Percentiles rank a stretch among this genome's conserved stretches.
Evolutionary conservation across 495 filamentous ascomycete genomes (phyloP).

Genomic region (Daldinia caldariorum): DNA sequence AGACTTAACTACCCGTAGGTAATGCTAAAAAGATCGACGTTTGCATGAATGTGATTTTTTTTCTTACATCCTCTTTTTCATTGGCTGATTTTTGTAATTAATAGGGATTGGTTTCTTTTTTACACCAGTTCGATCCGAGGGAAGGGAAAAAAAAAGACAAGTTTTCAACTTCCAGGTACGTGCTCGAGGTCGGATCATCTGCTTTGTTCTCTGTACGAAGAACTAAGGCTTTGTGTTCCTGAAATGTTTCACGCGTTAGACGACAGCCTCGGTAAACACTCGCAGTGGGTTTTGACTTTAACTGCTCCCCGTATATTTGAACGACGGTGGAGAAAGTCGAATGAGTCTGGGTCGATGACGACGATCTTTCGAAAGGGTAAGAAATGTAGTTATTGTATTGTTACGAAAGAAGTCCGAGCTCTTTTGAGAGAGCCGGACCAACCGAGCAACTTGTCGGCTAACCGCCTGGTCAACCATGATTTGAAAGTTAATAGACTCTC

Average conservation of each 20-base stretch:
- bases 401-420: slow-evolving; percentile 30
- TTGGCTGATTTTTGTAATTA: slow-evolving; percentile 27
- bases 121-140: slow-evolving; percentile 7
- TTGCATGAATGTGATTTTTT: slow-evolving; percentile 21
- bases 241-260: slow-evolving; percentile 34
- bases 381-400: slow-evolving; percentile 8
- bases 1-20: slow-evolving; percentile 17
- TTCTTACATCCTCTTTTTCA: slow-evolving; percentile 8
- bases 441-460: slow-evolving; percentile 30
- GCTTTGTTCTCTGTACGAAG: slow-evolving; percentile 19
- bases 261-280: slow-evolving; percentile 27
- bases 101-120: slow-evolving; percentile 9
- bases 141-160: too few relatives aligned
- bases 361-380: slow-evolving; percentile 30
- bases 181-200: neutral
- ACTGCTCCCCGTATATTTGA: slow-evolving; percentile 2
- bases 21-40: slow-evolving; percentile 17
- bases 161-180: neutral
- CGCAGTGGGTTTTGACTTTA: neutral
- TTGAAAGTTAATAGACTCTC: slow-evolving; percentile 15
- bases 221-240: slow-evolving; percentile 28
- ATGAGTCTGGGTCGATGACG: slow-evolving; percentile 20
- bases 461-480: slow-evolving; percentile 15
- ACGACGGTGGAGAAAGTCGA: slow-evolving; percentile 7
- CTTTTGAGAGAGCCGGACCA: slow-evolving; percentile 8